Base-by-base conservation (phyloP, 345 rosid genomes). In the Noccaea caerulescens region DNA sequence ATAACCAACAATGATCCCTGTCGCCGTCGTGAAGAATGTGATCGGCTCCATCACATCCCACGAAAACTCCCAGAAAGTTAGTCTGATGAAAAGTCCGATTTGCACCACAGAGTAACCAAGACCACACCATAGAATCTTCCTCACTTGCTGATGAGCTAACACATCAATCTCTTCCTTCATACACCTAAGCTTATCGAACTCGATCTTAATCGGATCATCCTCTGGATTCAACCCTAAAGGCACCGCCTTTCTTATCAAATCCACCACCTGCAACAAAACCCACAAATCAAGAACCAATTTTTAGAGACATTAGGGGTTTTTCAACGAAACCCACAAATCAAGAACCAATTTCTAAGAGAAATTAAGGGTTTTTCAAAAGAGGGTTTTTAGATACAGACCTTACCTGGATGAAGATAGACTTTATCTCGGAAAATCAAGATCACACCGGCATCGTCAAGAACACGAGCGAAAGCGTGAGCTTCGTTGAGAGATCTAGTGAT, bases 11-110 rank as follows among this genome's bases (percentile, higher is more conserved):
- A 91, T 79, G 37, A 91, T 62, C 67, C 97, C 86, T 3, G 85
- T 78, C 36, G 92, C 60, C 5, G 97, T 91, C 27, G 80, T 61
- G 79, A 91, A 91, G 71, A 91, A 91, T 3, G 93, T 87, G 6
- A 92, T 83, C 12, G 96, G 96, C 73, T 92, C 98, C 98, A 92
- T 92, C 23, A 92, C 92, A 75, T 92, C 98, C 98, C 98, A 92
- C 4, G 98, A 92, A 78, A 92, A 89, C 72, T 92, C 98, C 96
- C 98, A 92, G 76, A 92, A 92, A 0, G 98, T 92, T 46, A 92
- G 74, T 34, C 98, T 80, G 77, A 92, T 82, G 72, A 92, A 89
- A 8, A 92, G 80, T 4, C 84, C 82, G 2, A 92, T 79, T 51
- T 86, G 96, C 25, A 81, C 27, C 27, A 88, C 44, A 3, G 87